These are phyloP conservation scores for Clonostachys chloroleuca DNA, from an alignment of 2,329 filamentous ascomycete species.

Conservation along the genomic window DNA sequence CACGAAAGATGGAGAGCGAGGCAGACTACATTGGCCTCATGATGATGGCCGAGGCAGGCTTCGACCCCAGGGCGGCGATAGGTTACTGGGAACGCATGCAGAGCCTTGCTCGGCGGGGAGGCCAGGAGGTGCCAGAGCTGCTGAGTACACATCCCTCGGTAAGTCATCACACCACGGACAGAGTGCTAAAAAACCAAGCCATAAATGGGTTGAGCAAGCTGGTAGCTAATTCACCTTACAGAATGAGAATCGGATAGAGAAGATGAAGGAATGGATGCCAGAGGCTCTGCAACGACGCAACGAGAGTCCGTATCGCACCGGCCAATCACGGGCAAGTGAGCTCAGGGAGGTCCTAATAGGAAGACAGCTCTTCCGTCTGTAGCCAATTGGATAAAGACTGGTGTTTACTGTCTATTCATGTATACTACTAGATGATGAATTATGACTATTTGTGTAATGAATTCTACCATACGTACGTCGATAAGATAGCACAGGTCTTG, in stretches of 20 bases:
- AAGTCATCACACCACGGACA: slow-evolving; percentile 16
- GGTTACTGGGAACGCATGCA: slow-evolving; percentile 68
- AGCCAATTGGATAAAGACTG: too few relatives aligned
- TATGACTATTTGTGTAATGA: too few relatives aligned
- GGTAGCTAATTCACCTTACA: slow-evolving; percentile 13
- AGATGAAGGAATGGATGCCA: slow-evolving; percentile 60
- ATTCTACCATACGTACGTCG: too few relatives aligned
- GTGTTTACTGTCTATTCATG: too few relatives aligned
- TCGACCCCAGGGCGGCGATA: slow-evolving; percentile 63
- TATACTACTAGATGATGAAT: too few relatives aligned
- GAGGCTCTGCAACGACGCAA: slow-evolving; percentile 48
- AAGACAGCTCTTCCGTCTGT: neutral
- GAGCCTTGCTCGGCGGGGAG: slow-evolving; percentile 25
- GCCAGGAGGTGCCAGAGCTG: slow-evolving; percentile 60
- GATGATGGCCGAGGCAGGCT: slow-evolving; percentile 81
- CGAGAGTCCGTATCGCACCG: slow-evolving; percentile 46
- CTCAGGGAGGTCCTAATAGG: slow-evolving; percentile 41
- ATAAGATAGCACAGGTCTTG: too few relatives aligned
- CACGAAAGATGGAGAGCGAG: slow-evolving; percentile 68
- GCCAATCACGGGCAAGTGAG: slow-evolving; percentile 44
- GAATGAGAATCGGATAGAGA: slow-evolving; percentile 59
- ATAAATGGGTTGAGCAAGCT: neutral
- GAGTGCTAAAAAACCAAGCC: too few relatives aligned
- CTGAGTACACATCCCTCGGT: slow-evolving; percentile 73
- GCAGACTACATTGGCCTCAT: slow-evolving; percentile 78